Evolutionary conservation across 768 basidiomycete genomes (phyloP).

Genomic region (Tremella fuciformis): DNA sequence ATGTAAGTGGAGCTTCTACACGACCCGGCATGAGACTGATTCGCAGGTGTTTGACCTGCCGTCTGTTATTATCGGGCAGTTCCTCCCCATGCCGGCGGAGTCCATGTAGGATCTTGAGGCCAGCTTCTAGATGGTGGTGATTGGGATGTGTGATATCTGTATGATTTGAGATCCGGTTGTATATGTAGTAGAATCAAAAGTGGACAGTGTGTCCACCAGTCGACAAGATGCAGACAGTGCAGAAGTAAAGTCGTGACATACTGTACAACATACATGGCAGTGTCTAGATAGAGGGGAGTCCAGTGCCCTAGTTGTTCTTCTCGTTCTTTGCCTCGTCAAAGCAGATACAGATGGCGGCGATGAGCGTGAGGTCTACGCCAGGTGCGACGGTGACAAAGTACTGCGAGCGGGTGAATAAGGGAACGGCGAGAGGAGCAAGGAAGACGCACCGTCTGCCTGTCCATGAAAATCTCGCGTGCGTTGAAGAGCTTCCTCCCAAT

Average conservation of each 20-base stretch:
- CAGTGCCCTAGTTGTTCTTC: constrained; percentile 5
- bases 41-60: constrained; percentile 39
- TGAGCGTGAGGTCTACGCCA: constrained; percentile 47
- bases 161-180: too few species aligned
- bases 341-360: constrained; percentile 50
- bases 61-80: constrained; percentile 44
- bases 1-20: constrained; percentile 50
- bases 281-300: too few species aligned
- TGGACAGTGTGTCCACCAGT: too few species aligned
- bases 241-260: too few species aligned
- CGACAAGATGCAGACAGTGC: too few species aligned
- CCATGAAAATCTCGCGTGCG: constrained; percentile 42
- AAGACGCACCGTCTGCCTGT: constrained; percentile 44
- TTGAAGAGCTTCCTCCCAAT: constrained; percentile 45
- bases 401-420: constrained; percentile 10
- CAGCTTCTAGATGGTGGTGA: too few species aligned
- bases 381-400: constrained; percentile 50
- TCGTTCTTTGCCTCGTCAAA: constrained; percentile 46
- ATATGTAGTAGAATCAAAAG: too few species aligned
- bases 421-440: neutral
- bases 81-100: constrained; percentile 28
- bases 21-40: neutral
- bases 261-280: too few species aligned
- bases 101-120: neutral
- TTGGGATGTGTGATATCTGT: too few species aligned